Base-by-base conservation (phyloP, 345 rosid genomes). In the Bruguiera sexangula region DNA sequence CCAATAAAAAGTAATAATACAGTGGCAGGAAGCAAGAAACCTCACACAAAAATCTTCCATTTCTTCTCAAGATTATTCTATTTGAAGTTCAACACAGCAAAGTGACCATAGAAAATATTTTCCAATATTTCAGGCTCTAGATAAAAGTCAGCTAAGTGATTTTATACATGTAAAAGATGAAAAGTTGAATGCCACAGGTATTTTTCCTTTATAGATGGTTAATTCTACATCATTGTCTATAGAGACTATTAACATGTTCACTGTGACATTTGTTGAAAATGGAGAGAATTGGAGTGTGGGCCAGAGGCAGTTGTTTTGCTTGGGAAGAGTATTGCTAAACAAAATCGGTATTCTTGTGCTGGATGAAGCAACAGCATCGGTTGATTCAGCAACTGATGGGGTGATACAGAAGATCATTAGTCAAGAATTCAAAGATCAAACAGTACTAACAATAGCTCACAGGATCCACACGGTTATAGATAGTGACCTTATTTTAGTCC, bases 201-300 rank as follows among this genome's bases (percentile, higher is more conserved):
- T 54, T 76, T 66, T 62, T 74, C 21, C 62, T 30, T 66, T 56
- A 6, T 70, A 48, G n/a, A 53, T 18, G 39, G 36, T 24, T 15
- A 32, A 19, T 24, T 62, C 19, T 48, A 36, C 34, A 43, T 9
- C 8, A 29, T 24, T 68, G 46, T 8, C 26, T 59, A 29, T 30
- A 1, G 18, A 48, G 21, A 10, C 20, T 21, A n/a, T 75, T 72
- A 20, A 62, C 6, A 53, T 53, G 53, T 67, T 68, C 69, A 64
- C 1, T 52, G 20, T 39, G 65, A 69, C 85, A 91, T 97, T 93
- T 78, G 83, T 85, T 19, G 98, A 93, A 71, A 93, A 85, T 75
- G 98, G 97, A 72, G 98, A 91, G 65, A 93, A 93, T 30, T 91
- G 96, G 98, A 93, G 96, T 20, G 88, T 84, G 31, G 97, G 98